Evolutionary conservation across 495 filamentous ascomycete species (phyloP).

Genomic region (Penicillium crystallinum): DNA sequence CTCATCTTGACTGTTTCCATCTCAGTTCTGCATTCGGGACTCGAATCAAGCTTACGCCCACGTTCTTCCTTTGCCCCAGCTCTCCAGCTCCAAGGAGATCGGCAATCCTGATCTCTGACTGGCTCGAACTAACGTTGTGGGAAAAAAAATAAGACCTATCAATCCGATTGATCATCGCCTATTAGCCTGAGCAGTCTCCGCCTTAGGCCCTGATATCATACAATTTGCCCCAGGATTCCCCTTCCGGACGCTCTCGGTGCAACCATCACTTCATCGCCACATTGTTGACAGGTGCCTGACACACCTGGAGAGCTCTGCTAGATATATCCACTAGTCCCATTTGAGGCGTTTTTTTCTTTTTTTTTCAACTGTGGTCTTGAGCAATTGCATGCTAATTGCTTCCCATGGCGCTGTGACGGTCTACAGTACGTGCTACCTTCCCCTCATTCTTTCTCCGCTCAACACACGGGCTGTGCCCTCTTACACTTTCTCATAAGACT

Average conservation of each 20-base stretch:
- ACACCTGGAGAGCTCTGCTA: neutral
- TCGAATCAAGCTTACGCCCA: neutral
- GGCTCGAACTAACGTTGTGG: conserved; percentile 9
- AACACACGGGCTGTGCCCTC: conserved; percentile 14
- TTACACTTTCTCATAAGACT: neutral
- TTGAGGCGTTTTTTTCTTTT: neutral
- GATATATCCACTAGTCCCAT: conserved; percentile 8
- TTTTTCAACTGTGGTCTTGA: neutral
- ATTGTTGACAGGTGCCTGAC: conserved; percentile 21
- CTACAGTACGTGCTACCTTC: conserved; percentile 31
- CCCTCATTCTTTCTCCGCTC: conserved; percentile 21
- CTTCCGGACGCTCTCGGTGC: conserved; percentile 17
- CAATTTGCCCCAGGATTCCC: conserved; percentile 3
- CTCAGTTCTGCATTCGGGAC: conserved; percentile 3
- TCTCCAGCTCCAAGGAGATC: neutral
- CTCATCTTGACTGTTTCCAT: conserved; percentile 4
- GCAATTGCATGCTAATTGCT: conserved; percentile 18
- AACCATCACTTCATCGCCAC: conserved; percentile 14
- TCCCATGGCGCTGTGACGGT: conserved; percentile 34
- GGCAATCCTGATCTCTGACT: conserved; percentile 3
- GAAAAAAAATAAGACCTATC: neutral
- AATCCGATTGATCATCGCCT: conserved; percentile 13
- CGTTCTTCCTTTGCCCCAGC: neutral
- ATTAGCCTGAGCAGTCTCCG: neutral
- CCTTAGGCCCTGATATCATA: neutral